A percentile compares a stretch with the other conserved stretches of the same genome.
phyloP scores from a whole-genome alignment of 805 yeast species.

The Candida quercuum region DNA sequence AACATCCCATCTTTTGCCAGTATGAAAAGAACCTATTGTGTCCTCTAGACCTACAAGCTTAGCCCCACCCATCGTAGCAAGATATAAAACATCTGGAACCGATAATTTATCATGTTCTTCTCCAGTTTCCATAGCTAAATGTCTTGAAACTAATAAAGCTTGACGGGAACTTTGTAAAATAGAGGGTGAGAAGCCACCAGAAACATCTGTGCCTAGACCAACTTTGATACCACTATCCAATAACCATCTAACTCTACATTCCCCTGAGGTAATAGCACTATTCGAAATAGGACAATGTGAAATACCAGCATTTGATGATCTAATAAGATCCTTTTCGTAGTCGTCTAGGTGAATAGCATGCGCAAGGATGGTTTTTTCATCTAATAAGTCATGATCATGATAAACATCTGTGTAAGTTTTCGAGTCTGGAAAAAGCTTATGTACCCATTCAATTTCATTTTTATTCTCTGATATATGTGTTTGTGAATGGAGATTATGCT shows the following conservation, averaged over 20 bases:
- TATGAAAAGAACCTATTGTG: slow-evolving; percentile 61
- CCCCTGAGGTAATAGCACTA: slow-evolving; percentile 84
- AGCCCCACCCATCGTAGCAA: slow-evolving; percentile 93
- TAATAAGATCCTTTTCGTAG: slow-evolving; percentile 57
- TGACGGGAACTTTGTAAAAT: slow-evolving; percentile 63
- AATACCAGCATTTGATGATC: slow-evolving; percentile 56
- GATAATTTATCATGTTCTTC: slow-evolving; percentile 46
- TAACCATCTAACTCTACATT: slow-evolving; percentile 72
- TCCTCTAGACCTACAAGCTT: slow-evolving; percentile 54
- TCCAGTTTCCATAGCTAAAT: slow-evolving; percentile 52
- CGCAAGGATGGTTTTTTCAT: slow-evolving; percentile 70
- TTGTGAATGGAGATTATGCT: slow-evolving; percentile 62
- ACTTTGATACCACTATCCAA: slow-evolving; percentile 66
- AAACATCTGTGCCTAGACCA: slow-evolving; percentile 74
- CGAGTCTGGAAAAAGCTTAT: slow-evolving; percentile 64
- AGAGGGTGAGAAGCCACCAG: slow-evolving; percentile 71
- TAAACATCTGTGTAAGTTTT: slow-evolving; percentile 74
- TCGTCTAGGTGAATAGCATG: slow-evolving; percentile 78
- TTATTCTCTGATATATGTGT: slow-evolving; percentile 87
- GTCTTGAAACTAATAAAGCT: slow-evolving; percentile 67
- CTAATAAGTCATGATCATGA: slow-evolving; percentile 53
- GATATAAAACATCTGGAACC: slow-evolving; percentile 65
- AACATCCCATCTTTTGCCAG: slow-evolving; percentile 80
- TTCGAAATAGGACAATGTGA: slow-evolving; percentile 94
- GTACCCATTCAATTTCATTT: slow-evolving; percentile 71